Conservation (phyloP, 108 stramenopile genomes). For the Craspedostauros australis region DNA sequence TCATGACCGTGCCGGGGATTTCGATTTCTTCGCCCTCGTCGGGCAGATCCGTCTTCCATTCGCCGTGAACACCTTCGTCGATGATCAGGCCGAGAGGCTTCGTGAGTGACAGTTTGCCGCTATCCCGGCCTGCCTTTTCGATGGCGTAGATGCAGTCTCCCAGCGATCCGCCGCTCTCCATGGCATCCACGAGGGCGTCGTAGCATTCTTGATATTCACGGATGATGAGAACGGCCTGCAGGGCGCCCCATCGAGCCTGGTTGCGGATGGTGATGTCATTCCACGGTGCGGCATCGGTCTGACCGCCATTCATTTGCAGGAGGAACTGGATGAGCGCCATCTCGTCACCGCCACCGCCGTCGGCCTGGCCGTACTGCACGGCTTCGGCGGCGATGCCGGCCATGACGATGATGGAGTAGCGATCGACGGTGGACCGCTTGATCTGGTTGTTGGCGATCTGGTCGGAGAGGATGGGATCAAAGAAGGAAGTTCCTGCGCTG, state of each 20-base stretch:
- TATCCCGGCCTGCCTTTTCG: constrained; percentile 61
- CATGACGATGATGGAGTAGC: constrained; percentile 89
- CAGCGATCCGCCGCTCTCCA: constrained; percentile 67
- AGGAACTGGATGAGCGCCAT: constrained; percentile 81
- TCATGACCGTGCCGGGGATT: not conserved
- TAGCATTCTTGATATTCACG: constrained; percentile 74
- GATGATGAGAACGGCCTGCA: constrained; percentile 70
- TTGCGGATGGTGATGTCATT: constrained; percentile 63
- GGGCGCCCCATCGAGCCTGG: constrained; percentile 84
- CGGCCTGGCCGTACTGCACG: constrained; percentile 63
- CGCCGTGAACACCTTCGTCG: constrained; percentile 44
- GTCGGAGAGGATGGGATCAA: constrained; percentile 68
- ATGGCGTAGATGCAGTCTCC: constrained; percentile 83
- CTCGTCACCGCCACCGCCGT: constrained; percentile 92
- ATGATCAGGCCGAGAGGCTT: constrained; percentile 59
- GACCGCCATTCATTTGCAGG: constrained; percentile 33
- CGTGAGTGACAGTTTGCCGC: constrained; percentile 39
- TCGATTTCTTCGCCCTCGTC: constrained; percentile 4
- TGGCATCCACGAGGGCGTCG: constrained; percentile 76
- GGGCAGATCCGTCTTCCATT: constrained; percentile 43
- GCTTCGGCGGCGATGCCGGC: constrained; percentile 95
- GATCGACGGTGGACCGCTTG: constrained; percentile 77
- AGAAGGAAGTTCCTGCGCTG: constrained; percentile 87
- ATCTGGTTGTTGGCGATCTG: constrained; percentile 57
- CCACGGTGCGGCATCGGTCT: constrained; percentile 6